Base-by-base conservation (phyloP, 2,329 filamentous ascomycete genomes). In the Ophiostoma quercus region DNA sequence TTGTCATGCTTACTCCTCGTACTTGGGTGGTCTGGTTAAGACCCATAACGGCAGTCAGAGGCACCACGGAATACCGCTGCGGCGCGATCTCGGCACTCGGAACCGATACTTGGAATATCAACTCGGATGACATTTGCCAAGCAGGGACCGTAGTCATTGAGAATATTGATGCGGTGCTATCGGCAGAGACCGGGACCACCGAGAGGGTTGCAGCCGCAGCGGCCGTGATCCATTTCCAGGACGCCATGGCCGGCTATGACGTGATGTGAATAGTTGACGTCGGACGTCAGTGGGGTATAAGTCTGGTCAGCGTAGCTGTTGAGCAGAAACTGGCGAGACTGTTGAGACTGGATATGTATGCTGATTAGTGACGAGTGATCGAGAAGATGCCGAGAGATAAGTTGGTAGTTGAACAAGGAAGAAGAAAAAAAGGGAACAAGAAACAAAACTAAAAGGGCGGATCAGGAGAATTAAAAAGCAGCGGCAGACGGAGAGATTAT, bases 1-100 rank as follows among this genome's bases (percentile, higher is more conserved):
- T 5, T 11, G 60, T 5, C 9, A 25, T 12, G 70, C 79, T 74
- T 76, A 84, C 83, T 71, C 77, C 75, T 71, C 78, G 77, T 39
- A 71, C 70, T 12, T 74, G 73, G 19, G 77, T 75, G 12, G 80
- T 79, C 70, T 77, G 76, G 67, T 85, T 84, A 67, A 83, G 71
- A 1, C 82, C 83, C 51, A 81, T 73, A 9, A 74, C 77, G 54
- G 73, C 69, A 0, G 82, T 84, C 71, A 84, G 77, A 14, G 83
- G 83, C 51, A 83, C 79, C 22, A 84, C 78, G 25, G 78, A 78
- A 72, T 81, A 84, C 19, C 81, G 74, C 51, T 78, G 68, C 1
- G 77, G 72, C 5, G 74, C 54, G 29, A 73, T 71, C 4, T 76
- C 75, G 8, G 71, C 74, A 12, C 69, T 72, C 66, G 75, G 70